A percentile compares a stretch with the other conserved stretches of the same genome.
Conservation (phyloP, 768 basidiomycete genomes). For the Coprinellus micaceus region DNA sequence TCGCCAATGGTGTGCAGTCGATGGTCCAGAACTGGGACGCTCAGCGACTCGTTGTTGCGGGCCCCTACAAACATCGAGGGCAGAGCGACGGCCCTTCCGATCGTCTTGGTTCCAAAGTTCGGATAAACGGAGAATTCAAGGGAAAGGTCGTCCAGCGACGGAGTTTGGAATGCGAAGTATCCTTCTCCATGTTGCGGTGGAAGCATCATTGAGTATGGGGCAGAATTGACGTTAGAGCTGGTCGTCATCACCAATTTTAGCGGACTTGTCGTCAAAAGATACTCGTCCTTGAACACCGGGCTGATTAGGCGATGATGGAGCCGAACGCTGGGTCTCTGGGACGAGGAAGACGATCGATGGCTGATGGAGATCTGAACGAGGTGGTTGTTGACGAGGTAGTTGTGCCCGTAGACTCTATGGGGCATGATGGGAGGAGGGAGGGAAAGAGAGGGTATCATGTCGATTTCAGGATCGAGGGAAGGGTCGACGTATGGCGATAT, state of each 20-base stretch:
- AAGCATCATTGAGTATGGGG: conserved; percentile 86
- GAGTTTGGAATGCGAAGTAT: conserved; percentile 84
- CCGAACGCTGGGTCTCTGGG: conserved; percentile 47
- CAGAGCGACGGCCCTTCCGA: conserved; percentile 87
- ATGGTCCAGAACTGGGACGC: conserved; percentile 84
- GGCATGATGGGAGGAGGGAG: conserved; percentile 98
- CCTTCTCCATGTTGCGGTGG: conserved; percentile 70
- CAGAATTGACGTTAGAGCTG: conserved; percentile 75
- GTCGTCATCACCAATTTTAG: conserved; percentile 96
- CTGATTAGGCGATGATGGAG: conserved; percentile 74
- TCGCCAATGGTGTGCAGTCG: conserved; percentile 93
- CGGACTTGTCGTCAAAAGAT: conserved; percentile 71
- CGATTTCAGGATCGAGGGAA: conserved; percentile 66
- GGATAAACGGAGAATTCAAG: conserved; percentile 95
- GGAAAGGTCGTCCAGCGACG: conserved; percentile 65
- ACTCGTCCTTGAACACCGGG: conserved; percentile 61
- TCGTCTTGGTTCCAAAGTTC: conserved; percentile 94
- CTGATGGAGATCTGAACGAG: conserved; percentile 87
- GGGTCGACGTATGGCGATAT: conserved; percentile 35
- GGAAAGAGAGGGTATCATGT: conserved; percentile 90
- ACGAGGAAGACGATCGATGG: conserved; percentile 42
- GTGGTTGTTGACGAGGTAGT: conserved; percentile 82
- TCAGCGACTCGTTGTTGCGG: conserved; percentile 50
- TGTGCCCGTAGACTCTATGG: conserved; percentile 95
- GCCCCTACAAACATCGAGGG: conserved; percentile 66